Percentiles rank a stretch among this genome's conserved stretches.
Evolutionary conservation across 176 grass and related monocot species (phyloP).

Genomic region (Ensete ventricosum): DNA sequence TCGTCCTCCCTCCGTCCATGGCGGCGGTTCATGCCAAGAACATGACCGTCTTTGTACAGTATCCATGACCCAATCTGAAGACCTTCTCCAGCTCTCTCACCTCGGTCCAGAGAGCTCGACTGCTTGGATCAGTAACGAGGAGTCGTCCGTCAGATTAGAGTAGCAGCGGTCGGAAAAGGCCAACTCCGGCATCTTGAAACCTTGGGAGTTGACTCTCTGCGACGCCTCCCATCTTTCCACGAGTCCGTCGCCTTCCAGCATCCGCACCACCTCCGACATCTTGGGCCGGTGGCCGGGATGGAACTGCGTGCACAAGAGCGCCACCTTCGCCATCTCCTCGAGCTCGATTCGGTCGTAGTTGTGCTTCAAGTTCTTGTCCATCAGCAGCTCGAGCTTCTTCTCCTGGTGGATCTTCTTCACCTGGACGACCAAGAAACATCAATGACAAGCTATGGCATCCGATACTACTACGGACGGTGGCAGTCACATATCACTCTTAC

Average conservation of each 20-base stretch:
- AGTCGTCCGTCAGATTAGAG: slow-evolving; percentile 79
- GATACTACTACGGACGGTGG: not conserved
- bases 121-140: slow-evolving; percentile 74
- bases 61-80: not conserved
- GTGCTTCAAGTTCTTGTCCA: slow-evolving; percentile 51
- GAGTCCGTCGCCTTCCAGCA: slow-evolving; percentile 92
- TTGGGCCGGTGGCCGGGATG: slow-evolving; percentile 63
- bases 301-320: slow-evolving; percentile 87
- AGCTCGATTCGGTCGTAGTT: slow-evolving; percentile 70
- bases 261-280: slow-evolving; percentile 90
- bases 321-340: slow-evolving; percentile 90
- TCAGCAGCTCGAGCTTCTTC: slow-evolving; percentile 74
- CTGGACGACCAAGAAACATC: slow-evolving; percentile 29
- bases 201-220: slow-evolving; percentile 45
- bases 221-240: slow-evolving; percentile 89
- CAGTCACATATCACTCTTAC: slow-evolving; percentile 25
- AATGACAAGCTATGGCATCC: not conserved
- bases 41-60: not conserved
- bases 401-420: slow-evolving; percentile 99
- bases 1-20: not conserved
- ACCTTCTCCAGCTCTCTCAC: slow-evolving; percentile 24
- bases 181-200: slow-evolving; percentile 65
- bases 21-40: not conserved
- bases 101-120: slow-evolving; percentile 92
- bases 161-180: slow-evolving; percentile 60